Evolutionary conservation across 805 yeast species (phyloP), one percentile per base, ranked within the genome.

Genomic region (Kodamaea sagamina): DNA sequence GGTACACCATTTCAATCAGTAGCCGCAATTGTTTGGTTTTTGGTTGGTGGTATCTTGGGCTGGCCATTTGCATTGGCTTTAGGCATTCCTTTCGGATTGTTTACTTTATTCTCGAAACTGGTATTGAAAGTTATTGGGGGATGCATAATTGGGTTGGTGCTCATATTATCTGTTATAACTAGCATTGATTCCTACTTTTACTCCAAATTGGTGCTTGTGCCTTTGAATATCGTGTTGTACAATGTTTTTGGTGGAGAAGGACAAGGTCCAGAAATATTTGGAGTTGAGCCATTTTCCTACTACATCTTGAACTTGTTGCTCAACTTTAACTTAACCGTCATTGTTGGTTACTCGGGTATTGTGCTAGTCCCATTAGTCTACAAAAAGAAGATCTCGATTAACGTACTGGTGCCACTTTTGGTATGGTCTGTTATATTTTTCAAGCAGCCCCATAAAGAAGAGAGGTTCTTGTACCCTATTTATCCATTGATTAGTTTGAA

Each of bases 201-300:
- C 59, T 71, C 77, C 6, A 75, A 74, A 39, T 57, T 79, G 6
- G 72, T 77, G 1, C 72, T 87, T 21, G 95, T 90, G 2, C 90
- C 97, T 0, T 68, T 83, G 51, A 92, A 90, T 57, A 89, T 89
- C 48, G 83, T 89, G 4, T 62, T 80, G 16, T 92, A 92, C 64
- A 90, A 92, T 55, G 96, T 90, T 1, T 65, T 44, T 57, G 81
- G 95, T 0, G 70, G 72, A 44, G 86, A 79, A 32, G 75, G 75
- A 5, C 72, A 87, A 18, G 97, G 97, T 0, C 97, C 97, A 1
- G 83, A 86, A 47, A 89, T 92, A 17, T 92, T 89, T 64, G 97
- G 97, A 19, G 78, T 78, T 4, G 97, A 90, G 61, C 88, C 93
- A 10, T 71, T 84, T 65, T 58, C 68, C 26, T 92, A 86, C 61